Evolutionary conservation across 2,329 filamentous ascomycete genomes (phyloP).

Genomic region (Raffaelea ambrosiae): DNA sequence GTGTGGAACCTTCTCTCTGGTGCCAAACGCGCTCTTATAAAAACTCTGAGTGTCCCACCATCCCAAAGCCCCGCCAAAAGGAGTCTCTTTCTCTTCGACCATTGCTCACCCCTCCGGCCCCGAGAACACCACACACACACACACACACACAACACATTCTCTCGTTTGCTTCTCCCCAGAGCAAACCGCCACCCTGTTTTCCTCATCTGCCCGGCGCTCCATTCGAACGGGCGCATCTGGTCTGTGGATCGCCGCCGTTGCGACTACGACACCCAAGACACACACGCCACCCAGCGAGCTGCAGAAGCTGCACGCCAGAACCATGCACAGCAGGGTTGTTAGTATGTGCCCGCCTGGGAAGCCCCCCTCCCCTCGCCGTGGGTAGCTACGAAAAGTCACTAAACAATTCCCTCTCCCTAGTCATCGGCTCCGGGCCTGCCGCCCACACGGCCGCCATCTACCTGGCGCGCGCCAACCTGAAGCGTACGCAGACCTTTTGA

Average conservation of each 20-base stretch:
- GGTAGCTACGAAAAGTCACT: too few species aligned
- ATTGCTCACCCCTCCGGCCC: too few species aligned
- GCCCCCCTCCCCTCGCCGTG: too few species aligned
- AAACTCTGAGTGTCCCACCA: not conserved
- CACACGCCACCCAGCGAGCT: slow-evolving; percentile 28
- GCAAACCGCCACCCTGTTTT: slow-evolving; percentile 77
- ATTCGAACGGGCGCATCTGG: slow-evolving; percentile 66
- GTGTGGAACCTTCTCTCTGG: too few species aligned
- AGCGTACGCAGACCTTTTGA: slow-evolving; percentile 47
- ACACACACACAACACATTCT: too few species aligned
- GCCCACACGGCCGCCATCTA: slow-evolving; percentile 97
- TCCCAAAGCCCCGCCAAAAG: too few species aligned
- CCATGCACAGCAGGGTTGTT: slow-evolving; percentile 90
- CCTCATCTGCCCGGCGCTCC: slow-evolving; percentile 68
- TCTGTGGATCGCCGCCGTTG: slow-evolving; percentile 63
- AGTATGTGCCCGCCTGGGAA: slow-evolving; percentile 44
- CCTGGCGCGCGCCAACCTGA: slow-evolving; percentile 85
- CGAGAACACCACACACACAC: too few species aligned
- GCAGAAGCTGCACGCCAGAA: slow-evolving; percentile 34
- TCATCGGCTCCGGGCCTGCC: slow-evolving; percentile 90
- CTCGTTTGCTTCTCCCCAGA: too few species aligned
- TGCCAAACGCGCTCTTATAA: not conserved
- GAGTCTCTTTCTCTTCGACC: too few species aligned
- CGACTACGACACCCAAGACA: slow-evolving; percentile 51
- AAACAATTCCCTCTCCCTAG: too few species aligned